Evolutionary conservation across 1,284 basidiomycete genomes (phyloP), one percentile per base, ranked within the genome.

Genomic region (Rhodotorula sp.): DNA sequence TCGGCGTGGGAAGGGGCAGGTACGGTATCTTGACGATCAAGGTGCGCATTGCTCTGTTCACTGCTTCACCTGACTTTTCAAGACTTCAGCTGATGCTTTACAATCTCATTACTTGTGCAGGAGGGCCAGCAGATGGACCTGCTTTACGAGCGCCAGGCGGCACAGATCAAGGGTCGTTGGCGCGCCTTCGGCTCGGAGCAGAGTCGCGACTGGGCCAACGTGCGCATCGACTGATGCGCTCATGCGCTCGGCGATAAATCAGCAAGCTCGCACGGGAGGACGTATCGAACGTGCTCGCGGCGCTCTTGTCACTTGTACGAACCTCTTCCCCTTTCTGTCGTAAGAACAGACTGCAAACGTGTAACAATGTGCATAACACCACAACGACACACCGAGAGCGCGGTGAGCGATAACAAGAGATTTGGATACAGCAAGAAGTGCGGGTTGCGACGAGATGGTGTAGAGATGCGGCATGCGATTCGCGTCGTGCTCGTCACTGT

Each of bases 121-220:
- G 66, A 56, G 4, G 60, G 61, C 46, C 57, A 64, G 19, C 48
- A 61, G 65, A 67, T 46, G 21, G 72, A 73, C 46, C 34, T 63
- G n/a, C 60, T 61, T 4, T 66, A 61, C n/a, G 72, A 63, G 21
- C 60, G 63, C 19, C 66, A 68, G 56, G 68, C 66, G 23, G 61
- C 59, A 14, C 49, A 59, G 50, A 69, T 72, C 63, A 74, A 74
- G 63, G 70, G 52, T 55, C 66, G 57, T 55, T 68, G 60, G 68
- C 41, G 68, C 19, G 50, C 50, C 23, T 71, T 71, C 41, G 68
- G 64, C 9, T 61, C 65, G 16, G 62, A 64, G 12, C 59, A 54
- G 48, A 57, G 46, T 25, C 61, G 64, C 8, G 65, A 71, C 54
- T 67, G 70, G 70, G 56, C 65, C 10, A 41, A 34, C 14, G 70